Base-by-base conservation (phyloP, 2,329 filamentous ascomycete genomes). In the Diaporthe citriasiana region DNA sequence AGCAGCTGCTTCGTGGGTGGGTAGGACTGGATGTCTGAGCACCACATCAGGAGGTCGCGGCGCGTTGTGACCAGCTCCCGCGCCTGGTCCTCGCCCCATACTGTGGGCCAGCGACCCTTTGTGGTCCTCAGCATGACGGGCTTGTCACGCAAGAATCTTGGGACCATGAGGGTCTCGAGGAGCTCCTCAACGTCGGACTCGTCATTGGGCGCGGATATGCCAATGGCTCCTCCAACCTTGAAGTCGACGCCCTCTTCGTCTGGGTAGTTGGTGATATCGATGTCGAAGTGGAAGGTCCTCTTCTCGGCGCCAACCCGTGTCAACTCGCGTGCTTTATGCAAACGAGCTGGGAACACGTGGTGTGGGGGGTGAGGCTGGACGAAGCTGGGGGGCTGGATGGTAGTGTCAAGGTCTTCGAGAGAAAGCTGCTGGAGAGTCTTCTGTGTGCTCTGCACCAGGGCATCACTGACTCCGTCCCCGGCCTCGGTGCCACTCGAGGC, bases 331-430 rank as follows among this genome's bases (percentile, higher is more conserved):
- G 95, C 91, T 79, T 92, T 92, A 83, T 95, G 93, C 60, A 99
- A 90, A 76, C 92, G 94, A n/a, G 96, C 95, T 0, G 95, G 93
- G 83, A 94, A 97, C 75, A 98, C 95, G 77, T 96, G 89, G 83
- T 97, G 97, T 0, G 97, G 97, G 73, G 95, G 95, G 82, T 99
- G 97, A 35, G 97, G 97, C 82, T 98, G 95, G 71, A 99, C 95
- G 80, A 95, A 99, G 74, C 88, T 89, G 9, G 97, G 97, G 25
- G 97, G 96, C 80, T 96, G 93, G 74, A 91, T 87, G 13, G 84
- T 81, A 4, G 90, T 92, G 78, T 92, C 87, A 73, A 91, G 81
- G 51, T 85, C 80, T 56, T 87, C 84, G 17, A 87, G 79, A 45
- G 78, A 78, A 17, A 82, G 66, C 6, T 69, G 73, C 50, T 80